phyloP scores from a whole-genome alignment of 805 yeast species.

The Candida maltosa region DNA sequence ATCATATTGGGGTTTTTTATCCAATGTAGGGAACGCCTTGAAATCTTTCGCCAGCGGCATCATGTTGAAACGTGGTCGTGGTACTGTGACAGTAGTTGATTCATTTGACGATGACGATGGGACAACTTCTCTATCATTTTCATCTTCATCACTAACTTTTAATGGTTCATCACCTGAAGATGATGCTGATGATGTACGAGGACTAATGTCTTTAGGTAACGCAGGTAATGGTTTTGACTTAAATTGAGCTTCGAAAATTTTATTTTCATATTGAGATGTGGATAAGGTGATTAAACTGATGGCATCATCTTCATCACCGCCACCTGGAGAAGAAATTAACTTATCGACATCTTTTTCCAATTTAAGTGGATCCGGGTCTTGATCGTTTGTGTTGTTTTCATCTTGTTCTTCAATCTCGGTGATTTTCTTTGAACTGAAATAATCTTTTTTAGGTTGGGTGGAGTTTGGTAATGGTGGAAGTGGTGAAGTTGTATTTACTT shows the following conservation, averaged over 20 bases:
- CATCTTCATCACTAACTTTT: conserved; percentile 1
- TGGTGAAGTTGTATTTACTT: background rate
- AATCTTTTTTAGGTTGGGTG: too few species aligned
- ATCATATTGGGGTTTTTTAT: conserved; percentile 9
- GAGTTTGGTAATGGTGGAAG: background rate
- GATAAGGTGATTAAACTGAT: conserved; percentile 31
- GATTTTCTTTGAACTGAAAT: background rate
- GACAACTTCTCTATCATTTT: background rate
- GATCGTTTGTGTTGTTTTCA: conserved; percentile 2
- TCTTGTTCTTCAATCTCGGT: background rate
- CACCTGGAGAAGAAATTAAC: too few species aligned
- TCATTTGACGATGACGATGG: conserved; percentile 1
- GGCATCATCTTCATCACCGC: too few species aligned
- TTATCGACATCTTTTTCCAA: background rate
- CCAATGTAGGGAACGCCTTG: conserved; percentile 7
- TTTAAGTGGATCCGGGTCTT: too few species aligned
- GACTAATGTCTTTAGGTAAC: conserved; percentile 4
- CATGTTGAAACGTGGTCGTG: conserved; percentile 1
- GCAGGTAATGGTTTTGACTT: conserved; percentile 23
- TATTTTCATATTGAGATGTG: conserved; percentile 36
- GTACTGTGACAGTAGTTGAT: conserved; percentile 1
- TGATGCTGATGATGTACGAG: background rate
- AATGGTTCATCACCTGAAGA: conserved; percentile 1
- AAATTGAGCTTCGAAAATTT: conserved; percentile 36
- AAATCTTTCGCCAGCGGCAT: conserved; percentile 7